phyloP scores from a whole-genome alignment of 1,139 yeast genomes.

The Yamadazyma blattariae region DNA sequence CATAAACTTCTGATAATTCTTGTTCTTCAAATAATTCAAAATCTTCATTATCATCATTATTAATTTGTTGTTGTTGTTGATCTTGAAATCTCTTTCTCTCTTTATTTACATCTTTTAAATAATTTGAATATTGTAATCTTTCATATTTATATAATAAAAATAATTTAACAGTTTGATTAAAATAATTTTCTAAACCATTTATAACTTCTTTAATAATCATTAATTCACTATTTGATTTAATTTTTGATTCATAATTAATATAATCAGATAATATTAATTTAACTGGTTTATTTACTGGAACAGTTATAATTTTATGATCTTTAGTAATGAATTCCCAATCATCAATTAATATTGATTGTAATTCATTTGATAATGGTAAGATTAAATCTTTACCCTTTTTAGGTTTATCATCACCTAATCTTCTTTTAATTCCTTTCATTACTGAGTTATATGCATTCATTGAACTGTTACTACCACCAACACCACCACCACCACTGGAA shows the following conservation, averaged over 20 bases:
- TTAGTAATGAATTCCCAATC: slow-evolving; percentile 94
- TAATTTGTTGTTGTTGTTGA: no score
- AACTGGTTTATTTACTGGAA: slow-evolving; percentile 59
- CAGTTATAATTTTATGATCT: slow-evolving; percentile 61
- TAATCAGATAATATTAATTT: slow-evolving; percentile 47
- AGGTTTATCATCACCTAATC: slow-evolving; percentile 6
- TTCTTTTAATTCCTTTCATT: slow-evolving; percentile 4
- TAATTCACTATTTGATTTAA: slow-evolving; percentile 25
- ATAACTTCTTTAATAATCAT: slow-evolving; percentile 67
- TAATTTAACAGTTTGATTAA: slow-evolving; percentile 71
- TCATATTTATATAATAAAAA: slow-evolving; percentile 80
- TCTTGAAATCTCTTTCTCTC: no score
- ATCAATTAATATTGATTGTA: slow-evolving; percentile 74
- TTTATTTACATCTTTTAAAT: slow-evolving; percentile 36
- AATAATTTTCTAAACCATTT: slow-evolving; percentile 70
- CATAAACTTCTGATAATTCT: slow-evolving; percentile 51
- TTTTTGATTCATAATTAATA: slow-evolving; percentile 36
- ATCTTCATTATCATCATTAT: slow-evolving; percentile 1
- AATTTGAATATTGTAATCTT: slow-evolving; percentile 70
- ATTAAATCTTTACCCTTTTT: slow-evolving; percentile 15
- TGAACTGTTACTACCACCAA: slow-evolving; percentile 1
- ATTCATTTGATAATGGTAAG: slow-evolving; percentile 53
- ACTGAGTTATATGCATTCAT: slow-evolving; percentile 3
- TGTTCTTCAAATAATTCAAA: slow-evolving; percentile 8
- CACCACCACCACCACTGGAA: slow-evolving; percentile 2